Base-by-base conservation (phyloP, 225 moss, liverwort and hornwort genomes). In the Climacium dendroides region DNA sequence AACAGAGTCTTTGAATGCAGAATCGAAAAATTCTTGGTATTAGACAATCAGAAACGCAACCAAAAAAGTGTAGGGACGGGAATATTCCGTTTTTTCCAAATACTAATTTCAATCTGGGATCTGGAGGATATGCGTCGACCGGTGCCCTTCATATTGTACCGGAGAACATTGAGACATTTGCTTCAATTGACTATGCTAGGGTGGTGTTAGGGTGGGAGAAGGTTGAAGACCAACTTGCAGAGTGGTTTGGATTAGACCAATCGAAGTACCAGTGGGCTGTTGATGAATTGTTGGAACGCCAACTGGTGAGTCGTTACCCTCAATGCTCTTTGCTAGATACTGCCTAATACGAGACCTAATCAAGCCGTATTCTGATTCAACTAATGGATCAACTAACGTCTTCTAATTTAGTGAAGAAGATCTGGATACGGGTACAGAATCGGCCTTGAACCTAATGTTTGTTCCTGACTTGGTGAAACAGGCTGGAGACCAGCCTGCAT, bases 211-310 rank as follows among this genome's bases (percentile, higher is more conserved):
- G 91, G 58, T 91, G 91, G 91, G 89, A 85, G 48, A 91, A 80
- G 30, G 93, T 93, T 45, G 97, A 97, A 83, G 96, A 91, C 53
- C 88, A 82, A 50, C 88, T 97, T 61, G 95, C 91, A 54, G 93
- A 94, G 82, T 96, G 91, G 89, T 94, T 96, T 89, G 97, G 97
- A 85, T 90, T 97, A 20, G 94, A 96, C 88, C 91, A 94, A 85
- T 96, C 96, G 19, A 97, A 97, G 86, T 97, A 96, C 78, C 96
- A 96, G 81, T 96, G 97, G 97, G 97, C 97, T 16, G 83, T 97
- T 52, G 96, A 97, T 83, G 97, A 97, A 90, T 89, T 91, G 80
- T 87, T 92, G 94, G 94, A 96, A 81, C 96, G 91, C 45, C 94
- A 96, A 82, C 48, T 95, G 94, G 97, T 97, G 89, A 83, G 94